phyloP scores from a whole-genome alignment of 2,329 filamentous ascomycete species.

The Colletotrichum sp. region DNA sequence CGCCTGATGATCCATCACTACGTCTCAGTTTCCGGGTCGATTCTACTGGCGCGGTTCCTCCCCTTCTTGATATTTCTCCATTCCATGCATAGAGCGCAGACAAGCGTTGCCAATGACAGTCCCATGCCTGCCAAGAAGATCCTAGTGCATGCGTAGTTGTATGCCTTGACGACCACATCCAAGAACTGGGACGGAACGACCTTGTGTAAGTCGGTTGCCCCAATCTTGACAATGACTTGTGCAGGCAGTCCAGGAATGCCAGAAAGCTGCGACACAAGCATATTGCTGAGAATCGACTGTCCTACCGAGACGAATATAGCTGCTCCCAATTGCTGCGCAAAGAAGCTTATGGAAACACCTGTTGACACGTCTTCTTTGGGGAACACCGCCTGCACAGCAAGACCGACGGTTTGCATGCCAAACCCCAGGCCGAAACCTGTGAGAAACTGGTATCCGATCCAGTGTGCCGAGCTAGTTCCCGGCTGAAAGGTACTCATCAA shows the following conservation, averaged over 20 bases:
- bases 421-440: conserved; percentile 64
- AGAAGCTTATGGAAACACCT: conserved; percentile 61
- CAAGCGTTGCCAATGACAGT: conserved; percentile 57
- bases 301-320: conserved; percentile 64
- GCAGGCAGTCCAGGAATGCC: conserved; percentile 49
- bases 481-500: conserved; percentile 62
- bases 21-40: neutral
- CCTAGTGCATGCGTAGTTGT: conserved; percentile 67
- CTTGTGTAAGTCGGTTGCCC: conserved; percentile 65
- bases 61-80: conserved; percentile 71
- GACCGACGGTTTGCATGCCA: conserved; percentile 61
- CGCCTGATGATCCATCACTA: neutral
- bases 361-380: conserved; percentile 56
- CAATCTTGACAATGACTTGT: conserved; percentile 46
- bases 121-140: conserved; percentile 69
- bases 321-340: conserved; percentile 63
- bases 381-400: conserved; percentile 62
- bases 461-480: conserved; percentile 50
- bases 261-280: conserved; percentile 43
- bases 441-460: conserved; percentile 66
- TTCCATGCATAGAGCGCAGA: conserved; percentile 64
- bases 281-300: conserved; percentile 56
- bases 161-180: conserved; percentile 62
- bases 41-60: neutral
- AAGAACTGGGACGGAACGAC: conserved; percentile 56